phyloP scores from a whole-genome alignment of 805 yeast genomes.

The Lachancea waltii region DNA sequence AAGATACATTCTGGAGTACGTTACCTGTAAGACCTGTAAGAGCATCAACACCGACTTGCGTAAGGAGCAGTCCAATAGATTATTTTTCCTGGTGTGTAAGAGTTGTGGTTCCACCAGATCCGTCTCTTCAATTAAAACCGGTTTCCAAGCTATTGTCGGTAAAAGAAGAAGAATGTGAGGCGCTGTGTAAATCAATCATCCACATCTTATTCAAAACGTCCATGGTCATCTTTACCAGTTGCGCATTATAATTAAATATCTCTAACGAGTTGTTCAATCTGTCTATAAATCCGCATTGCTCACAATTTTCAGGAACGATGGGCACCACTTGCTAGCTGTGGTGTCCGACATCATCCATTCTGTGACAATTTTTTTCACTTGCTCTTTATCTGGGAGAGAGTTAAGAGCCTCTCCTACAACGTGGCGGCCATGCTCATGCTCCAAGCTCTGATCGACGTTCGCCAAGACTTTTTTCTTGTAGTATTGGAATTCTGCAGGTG shows the following conservation, averaged over 20 bases:
- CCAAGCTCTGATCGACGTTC: slow-evolving; percentile 24
- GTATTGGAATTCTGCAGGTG: slow-evolving; percentile 38
- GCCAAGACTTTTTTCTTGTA: slow-evolving; percentile 38
- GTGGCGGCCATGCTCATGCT: slow-evolving; percentile 23
- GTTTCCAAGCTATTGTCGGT: slow-evolving; percentile 98
- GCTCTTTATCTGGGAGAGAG: slow-evolving; percentile 17
- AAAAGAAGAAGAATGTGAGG: slow-evolving; percentile 63
- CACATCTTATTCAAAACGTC: neutral
- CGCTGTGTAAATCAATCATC: slow-evolving; percentile 4
- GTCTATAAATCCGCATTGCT: slow-evolving; percentile 27
- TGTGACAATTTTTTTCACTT: slow-evolving; percentile 34
- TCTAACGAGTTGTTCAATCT: neutral
- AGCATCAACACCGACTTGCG: slow-evolving; percentile 92
- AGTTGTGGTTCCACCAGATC: slow-evolving; percentile 97
- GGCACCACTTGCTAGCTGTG: slow-evolving; percentile 59
- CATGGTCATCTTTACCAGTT: slow-evolving; percentile 1
- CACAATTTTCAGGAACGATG: slow-evolving; percentile 54
- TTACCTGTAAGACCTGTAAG: slow-evolving; percentile 98
- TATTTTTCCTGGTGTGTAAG: slow-evolving; percentile 95
- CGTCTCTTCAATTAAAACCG: slow-evolving; percentile 94
- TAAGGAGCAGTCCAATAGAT: slow-evolving; percentile 93
- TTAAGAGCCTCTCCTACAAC: slow-evolving; percentile 25
- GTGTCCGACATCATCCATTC: slow-evolving; percentile 52
- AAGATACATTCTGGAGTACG: slow-evolving; percentile 94
- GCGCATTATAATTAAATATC: slow-evolving; percentile 7